A percentile compares a stretch with the other conserved stretches of the same genome.
These are phyloP conservation scores for Madurella fahalii DNA, from an alignment of 2,329 filamentous ascomycete species.

Conservation along the genomic window DNA sequence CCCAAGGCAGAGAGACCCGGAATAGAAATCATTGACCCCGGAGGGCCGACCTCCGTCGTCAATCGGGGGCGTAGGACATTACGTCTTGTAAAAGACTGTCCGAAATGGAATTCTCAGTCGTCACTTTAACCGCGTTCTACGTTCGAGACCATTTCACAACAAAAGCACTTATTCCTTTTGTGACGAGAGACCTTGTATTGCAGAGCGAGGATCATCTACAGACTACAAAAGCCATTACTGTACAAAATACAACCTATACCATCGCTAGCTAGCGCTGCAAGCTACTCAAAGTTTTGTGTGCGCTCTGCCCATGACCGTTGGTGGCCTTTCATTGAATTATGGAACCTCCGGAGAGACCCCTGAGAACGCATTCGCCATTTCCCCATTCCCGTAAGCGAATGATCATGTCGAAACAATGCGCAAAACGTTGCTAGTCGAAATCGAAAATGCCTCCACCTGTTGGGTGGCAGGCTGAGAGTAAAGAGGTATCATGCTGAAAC, in stretches of 20 bases:
- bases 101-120: too few relatives aligned
- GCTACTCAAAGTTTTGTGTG: background rate
- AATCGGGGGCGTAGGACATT: too few relatives aligned
- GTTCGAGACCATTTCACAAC: too few relatives aligned
- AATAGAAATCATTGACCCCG: too few relatives aligned
- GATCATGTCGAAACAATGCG: too few relatives aligned
- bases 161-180: too few relatives aligned
- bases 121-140: too few relatives aligned
- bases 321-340: background rate
- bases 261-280: background rate
- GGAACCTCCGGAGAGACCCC: background rate
- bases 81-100: too few relatives aligned
- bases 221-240: background rate
- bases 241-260: slow-evolving; percentile 4
- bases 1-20: too few relatives aligned
- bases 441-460: background rate
- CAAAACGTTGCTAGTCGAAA: background rate
- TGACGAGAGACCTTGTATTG: slow-evolving; percentile 1
- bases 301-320: background rate
- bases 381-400: background rate
- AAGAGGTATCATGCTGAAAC: slow-evolving; percentile 4
- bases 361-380: background rate
- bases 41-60: too few relatives aligned
- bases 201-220: slow-evolving; percentile 8
- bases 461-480: background rate